phyloP scores from a whole-genome alignment of 2,329 filamentous ascomycete genomes.

The Chrysoporthe deuterocubensis region DNA sequence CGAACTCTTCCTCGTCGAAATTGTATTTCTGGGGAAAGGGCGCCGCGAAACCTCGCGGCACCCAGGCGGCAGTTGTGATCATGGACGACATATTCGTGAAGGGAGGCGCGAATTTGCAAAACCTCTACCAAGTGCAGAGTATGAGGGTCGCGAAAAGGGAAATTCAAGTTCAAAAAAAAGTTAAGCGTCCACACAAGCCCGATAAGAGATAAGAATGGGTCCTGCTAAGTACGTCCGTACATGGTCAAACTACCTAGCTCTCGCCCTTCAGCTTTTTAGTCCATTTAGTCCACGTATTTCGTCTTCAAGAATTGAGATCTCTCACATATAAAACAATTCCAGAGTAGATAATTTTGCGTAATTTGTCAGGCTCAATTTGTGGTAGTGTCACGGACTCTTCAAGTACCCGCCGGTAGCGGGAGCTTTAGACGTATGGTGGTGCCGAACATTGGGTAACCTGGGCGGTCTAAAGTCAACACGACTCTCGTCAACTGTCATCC shows the following conservation, averaged over 20 bases:
- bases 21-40: constrained; percentile 77
- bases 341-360: not conserved
- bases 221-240: not conserved
- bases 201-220: constrained; percentile 11
- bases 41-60: constrained; percentile 75
- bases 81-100: constrained; percentile 60
- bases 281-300: not conserved
- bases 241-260: not conserved
- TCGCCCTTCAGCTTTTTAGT: not conserved
- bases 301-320: not conserved
- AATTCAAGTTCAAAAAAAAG: constrained; percentile 5
- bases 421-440: not conserved
- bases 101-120: constrained; percentile 1
- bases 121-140: constrained; percentile 2
- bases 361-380: not conserved
- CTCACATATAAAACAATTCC: not conserved
- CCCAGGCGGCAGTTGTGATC: constrained; percentile 78
- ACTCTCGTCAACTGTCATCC: not conserved
- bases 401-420: not conserved
- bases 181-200: not conserved
- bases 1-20: constrained; percentile 75
- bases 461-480: not conserved
- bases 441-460: not conserved
- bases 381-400: not conserved
- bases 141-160: constrained; percentile 3